phyloP scores from a whole-genome alignment of 169 alveolate genomes.

The Miamiensis avidus region DNA sequence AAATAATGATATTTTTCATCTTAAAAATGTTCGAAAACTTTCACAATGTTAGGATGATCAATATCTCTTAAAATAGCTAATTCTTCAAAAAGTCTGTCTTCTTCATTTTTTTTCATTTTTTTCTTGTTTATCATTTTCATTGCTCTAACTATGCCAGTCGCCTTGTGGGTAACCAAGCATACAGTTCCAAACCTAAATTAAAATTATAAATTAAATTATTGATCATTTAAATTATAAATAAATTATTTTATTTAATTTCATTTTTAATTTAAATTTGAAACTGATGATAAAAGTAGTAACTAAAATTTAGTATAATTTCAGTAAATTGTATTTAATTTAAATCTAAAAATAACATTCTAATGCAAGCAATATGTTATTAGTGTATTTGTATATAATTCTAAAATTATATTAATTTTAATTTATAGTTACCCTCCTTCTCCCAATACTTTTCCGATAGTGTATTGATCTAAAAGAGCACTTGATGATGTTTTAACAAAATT shows the following conservation, averaged over 20 bases:
- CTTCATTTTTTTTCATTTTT: slow-evolving; percentile 10
- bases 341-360: too few species aligned
- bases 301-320: too few species aligned
- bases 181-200: slow-evolving; percentile 19
- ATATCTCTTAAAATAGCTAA: slow-evolving; percentile 15
- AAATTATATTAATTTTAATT: too few species aligned
- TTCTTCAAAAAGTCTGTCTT: slow-evolving; percentile 24
- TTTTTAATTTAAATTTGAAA: background rate
- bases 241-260: background rate
- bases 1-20: slow-evolving; percentile 73
- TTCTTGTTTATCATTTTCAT: slow-evolving; percentile 26
- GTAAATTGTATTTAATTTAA: too few species aligned
- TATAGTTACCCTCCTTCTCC: slow-evolving; percentile 15
- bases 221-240: background rate
- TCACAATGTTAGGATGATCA: slow-evolving; percentile 94
- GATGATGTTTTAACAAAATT: background rate
- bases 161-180: slow-evolving; percentile 12
- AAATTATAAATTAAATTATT: background rate
- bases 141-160: slow-evolving; percentile 22
- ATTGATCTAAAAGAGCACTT: background rate
- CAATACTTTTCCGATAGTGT: slow-evolving; percentile 19
- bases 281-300: background rate
- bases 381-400: too few species aligned
- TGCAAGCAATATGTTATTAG: too few species aligned
- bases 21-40: slow-evolving; percentile 89